phyloP scores from a whole-genome alignment of 2,329 filamentous ascomycete species.

The Rutstroemia sp. region DNA sequence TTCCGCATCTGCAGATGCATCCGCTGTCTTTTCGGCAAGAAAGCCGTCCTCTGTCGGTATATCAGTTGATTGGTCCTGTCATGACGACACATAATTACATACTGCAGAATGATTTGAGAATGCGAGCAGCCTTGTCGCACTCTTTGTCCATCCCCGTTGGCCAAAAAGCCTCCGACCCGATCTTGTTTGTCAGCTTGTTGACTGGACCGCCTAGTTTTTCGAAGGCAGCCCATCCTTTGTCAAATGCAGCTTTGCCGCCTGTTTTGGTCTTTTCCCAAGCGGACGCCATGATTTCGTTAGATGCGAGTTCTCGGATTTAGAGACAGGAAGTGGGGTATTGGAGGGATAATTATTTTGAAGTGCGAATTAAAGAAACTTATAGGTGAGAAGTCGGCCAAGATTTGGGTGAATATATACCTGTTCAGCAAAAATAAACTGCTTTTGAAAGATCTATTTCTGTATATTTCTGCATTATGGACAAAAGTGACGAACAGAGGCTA shows the following conservation, averaged over 20 bases:
- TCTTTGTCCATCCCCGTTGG: slow-evolving; percentile 80
- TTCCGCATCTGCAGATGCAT: slow-evolving; percentile 3
- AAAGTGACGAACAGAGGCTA: too few species aligned
- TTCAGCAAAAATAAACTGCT: too few species aligned
- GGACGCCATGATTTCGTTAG: background rate
- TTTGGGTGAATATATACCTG: too few species aligned
- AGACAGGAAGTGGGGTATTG: background rate
- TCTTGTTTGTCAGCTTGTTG: slow-evolving; percentile 73
- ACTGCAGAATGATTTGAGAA: slow-evolving; percentile 87
- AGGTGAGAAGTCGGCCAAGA: too few species aligned
- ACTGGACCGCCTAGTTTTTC: slow-evolving; percentile 54
- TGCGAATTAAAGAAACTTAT: too few species aligned
- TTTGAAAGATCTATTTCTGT: too few species aligned
- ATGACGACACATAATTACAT: slow-evolving; percentile 31
- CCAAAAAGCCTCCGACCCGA: slow-evolving; percentile 79
- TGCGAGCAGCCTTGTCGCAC: slow-evolving; percentile 84
- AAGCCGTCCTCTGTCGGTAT: slow-evolving; percentile 53
- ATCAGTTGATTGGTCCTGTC: slow-evolving; percentile 13
- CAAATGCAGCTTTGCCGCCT: slow-evolving; percentile 9
- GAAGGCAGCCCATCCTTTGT: slow-evolving; percentile 10
- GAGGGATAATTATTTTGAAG: background rate
- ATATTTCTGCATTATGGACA: too few species aligned
- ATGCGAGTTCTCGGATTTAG: background rate
- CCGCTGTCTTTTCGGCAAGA: slow-evolving; percentile 32
- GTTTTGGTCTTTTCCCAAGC: slow-evolving; percentile 8